These are phyloP conservation scores for Cyberlindnera mrakii DNA, from an alignment of 805 yeast species.

Conservation along the genomic window DNA sequence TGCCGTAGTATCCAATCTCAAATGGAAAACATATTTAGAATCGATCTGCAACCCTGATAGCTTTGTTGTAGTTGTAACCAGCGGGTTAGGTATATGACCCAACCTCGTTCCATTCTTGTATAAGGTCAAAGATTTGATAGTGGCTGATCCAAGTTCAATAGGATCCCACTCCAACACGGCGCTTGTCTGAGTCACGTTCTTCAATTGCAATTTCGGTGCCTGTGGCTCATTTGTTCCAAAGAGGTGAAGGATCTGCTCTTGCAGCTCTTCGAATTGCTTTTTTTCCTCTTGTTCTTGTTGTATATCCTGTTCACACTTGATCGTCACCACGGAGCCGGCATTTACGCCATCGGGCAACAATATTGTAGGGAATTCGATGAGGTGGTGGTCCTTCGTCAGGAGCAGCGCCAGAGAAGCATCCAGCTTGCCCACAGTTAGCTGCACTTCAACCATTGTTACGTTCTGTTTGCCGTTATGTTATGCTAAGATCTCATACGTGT, in stretches of 20 bases:
- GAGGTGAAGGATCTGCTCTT: slow-evolving; percentile 62
- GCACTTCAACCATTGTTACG: slow-evolving; percentile 70
- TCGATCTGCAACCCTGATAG: slow-evolving; percentile 89
- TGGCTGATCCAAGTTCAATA: slow-evolving; percentile 76
- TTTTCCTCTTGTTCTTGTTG: slow-evolving; percentile 59
- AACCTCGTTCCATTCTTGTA: slow-evolving; percentile 66
- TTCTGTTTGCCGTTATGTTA: background rate
- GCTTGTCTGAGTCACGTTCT: slow-evolving; percentile 88
- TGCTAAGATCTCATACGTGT: background rate
- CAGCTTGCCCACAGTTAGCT: slow-evolving; percentile 89
- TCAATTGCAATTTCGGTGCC: slow-evolving; percentile 59
- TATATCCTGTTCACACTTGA: slow-evolving; percentile 73
- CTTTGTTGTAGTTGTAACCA: slow-evolving; percentile 73
- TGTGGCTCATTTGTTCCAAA: slow-evolving; percentile 73
- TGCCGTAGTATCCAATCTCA: slow-evolving; percentile 81
- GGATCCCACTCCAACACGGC: slow-evolving; percentile 95
- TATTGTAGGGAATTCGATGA: slow-evolving; percentile 95
- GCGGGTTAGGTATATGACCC: slow-evolving; percentile 81
- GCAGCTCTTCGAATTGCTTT: slow-evolving; percentile 54
- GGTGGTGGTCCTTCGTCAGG: slow-evolving; percentile 85
- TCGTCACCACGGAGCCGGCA: slow-evolving; percentile 88
- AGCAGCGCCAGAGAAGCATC: slow-evolving; percentile 92
- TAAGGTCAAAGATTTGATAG: slow-evolving; percentile 66
- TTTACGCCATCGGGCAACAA: slow-evolving; percentile 82
- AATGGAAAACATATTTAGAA: slow-evolving; percentile 69